phyloP scores from a whole-genome alignment of 2,329 filamentous ascomycete species.

The Aspergillus sp. region DNA sequence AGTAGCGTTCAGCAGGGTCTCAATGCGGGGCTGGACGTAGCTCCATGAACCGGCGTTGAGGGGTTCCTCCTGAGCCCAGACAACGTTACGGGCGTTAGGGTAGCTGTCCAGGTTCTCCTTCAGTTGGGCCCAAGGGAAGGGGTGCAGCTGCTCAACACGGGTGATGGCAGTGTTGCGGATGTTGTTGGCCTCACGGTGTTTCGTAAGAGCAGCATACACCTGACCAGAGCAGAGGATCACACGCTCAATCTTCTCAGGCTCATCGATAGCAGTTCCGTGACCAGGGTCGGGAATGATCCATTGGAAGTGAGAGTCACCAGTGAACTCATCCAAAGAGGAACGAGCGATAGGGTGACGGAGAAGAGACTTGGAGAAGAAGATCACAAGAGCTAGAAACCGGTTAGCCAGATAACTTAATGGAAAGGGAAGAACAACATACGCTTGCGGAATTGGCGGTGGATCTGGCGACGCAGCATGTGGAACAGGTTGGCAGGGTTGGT shows the following conservation, averaged over 20 bases:
- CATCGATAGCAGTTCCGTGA: conserved; percentile 73
- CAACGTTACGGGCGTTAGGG: conserved; percentile 95
- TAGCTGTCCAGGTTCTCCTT: conserved; percentile 96
- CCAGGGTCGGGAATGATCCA: conserved; percentile 94
- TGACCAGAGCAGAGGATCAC: conserved; percentile 94
- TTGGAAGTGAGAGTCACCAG: conserved; percentile 85
- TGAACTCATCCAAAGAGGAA: conserved; percentile 87
- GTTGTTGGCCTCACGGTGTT: conserved; percentile 83
- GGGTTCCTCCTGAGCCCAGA: conserved; percentile 97
- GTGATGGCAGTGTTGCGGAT: conserved; percentile 92
- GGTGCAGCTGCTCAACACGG: conserved; percentile 94
- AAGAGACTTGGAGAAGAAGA: conserved; percentile 98
- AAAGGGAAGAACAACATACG: conserved; percentile 59
- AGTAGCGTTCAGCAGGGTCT: conserved; percentile 92
- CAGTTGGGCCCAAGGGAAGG: conserved; percentile 97
- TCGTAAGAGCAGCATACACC: conserved; percentile 85
- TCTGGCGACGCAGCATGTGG: conserved; percentile 93
- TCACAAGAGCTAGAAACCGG: conserved; percentile 67
- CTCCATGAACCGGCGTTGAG: conserved; percentile 96
- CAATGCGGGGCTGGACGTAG: conserved; percentile 94
- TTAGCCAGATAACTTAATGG: conserved; percentile 15
- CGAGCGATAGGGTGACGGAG: conserved; percentile 91
- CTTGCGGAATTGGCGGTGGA: conserved; percentile 99
- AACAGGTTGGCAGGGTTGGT: conserved; percentile 96
- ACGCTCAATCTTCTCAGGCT: conserved; percentile 84